phyloP scores from a whole-genome alignment of 805 yeast genomes.

The Wickerhamomyces queroliae region DNA sequence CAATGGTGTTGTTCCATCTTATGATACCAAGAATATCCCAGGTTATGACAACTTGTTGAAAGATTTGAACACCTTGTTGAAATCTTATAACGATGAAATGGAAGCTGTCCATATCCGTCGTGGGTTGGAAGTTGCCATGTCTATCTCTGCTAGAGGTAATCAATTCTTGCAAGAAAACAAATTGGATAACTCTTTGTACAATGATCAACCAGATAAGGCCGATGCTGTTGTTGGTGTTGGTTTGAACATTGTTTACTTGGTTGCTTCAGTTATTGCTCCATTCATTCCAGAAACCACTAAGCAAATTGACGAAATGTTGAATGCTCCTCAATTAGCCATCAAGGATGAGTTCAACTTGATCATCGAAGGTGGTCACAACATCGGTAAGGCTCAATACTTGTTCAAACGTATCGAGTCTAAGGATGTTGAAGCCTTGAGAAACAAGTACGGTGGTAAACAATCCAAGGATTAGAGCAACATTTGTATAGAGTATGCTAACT shows the following conservation, averaged over 20 bases:
- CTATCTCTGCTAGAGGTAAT: slow-evolving; percentile 88
- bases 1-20: slow-evolving; percentile 82
- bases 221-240: slow-evolving; percentile 94
- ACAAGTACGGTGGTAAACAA: slow-evolving; percentile 78
- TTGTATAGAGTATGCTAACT: background rate
- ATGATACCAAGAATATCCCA: slow-evolving; percentile 40
- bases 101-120: slow-evolving; percentile 77
- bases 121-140: slow-evolving; percentile 90
- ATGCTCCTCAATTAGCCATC: slow-evolving; percentile 74
- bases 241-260: slow-evolving; percentile 77
- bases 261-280: slow-evolving; percentile 80
- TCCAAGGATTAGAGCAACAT: slow-evolving; percentile 7
- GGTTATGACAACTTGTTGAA: slow-evolving; percentile 37
- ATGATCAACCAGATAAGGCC: slow-evolving; percentile 68
- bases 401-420: slow-evolving; percentile 89
- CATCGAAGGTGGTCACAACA: slow-evolving; percentile 75
- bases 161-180: slow-evolving; percentile 94
- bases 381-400: slow-evolving; percentile 86
- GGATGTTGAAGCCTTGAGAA: slow-evolving; percentile 83
- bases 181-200: slow-evolving; percentile 80
- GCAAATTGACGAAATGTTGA: slow-evolving; percentile 71
- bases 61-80: slow-evolving; percentile 61
- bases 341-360: slow-evolving; percentile 69
- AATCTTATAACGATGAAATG: slow-evolving; percentile 61
- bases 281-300: slow-evolving; percentile 82